phyloP scores from a whole-genome alignment of 768 basidiomycete genomes.

The Leccinellum albellum region DNA sequence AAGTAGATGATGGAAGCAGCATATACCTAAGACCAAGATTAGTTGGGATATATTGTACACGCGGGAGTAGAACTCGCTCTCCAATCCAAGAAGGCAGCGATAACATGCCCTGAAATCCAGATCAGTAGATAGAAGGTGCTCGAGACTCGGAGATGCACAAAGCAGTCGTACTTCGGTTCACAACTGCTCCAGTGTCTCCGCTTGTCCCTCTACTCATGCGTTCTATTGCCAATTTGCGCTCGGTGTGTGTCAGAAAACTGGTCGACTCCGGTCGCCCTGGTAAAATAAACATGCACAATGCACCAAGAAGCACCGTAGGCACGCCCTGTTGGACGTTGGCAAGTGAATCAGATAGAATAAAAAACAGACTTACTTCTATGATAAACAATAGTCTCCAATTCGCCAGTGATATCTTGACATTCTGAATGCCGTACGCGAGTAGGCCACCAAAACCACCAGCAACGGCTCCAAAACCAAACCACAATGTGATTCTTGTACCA shows the following conservation, averaged over 20 bases:
- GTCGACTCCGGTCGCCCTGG: slow-evolving; percentile 33
- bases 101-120: slow-evolving; percentile 34
- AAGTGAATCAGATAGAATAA: neutral
- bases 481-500: slow-evolving; percentile 44
- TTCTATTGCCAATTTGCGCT: slow-evolving; percentile 31
- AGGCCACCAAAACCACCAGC: slow-evolving; percentile 58
- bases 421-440: slow-evolving; percentile 49
- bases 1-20: slow-evolving; percentile 46
- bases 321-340: slow-evolving; percentile 43
- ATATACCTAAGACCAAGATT: slow-evolving; percentile 33
- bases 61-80: slow-evolving; percentile 21
- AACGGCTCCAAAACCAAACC: slow-evolving; percentile 53
- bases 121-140: neutral
- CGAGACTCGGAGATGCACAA: neutral
- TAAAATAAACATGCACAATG: slow-evolving; percentile 25
- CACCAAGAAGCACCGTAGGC: slow-evolving; percentile 39
- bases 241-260: slow-evolving; percentile 28
- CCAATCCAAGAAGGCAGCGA: slow-evolving; percentile 46
- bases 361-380: slow-evolving; percentile 18
- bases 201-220: slow-evolving; percentile 39
- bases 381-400: slow-evolving; percentile 40
- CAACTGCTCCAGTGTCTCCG: slow-evolving; percentile 39
- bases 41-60: neutral
- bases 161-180: slow-evolving; percentile 37
- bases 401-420: slow-evolving; percentile 34